Base-by-base conservation (phyloP, 2,329 filamentous ascomycete genomes). In the Ophiosphaerella korrae region DNA sequence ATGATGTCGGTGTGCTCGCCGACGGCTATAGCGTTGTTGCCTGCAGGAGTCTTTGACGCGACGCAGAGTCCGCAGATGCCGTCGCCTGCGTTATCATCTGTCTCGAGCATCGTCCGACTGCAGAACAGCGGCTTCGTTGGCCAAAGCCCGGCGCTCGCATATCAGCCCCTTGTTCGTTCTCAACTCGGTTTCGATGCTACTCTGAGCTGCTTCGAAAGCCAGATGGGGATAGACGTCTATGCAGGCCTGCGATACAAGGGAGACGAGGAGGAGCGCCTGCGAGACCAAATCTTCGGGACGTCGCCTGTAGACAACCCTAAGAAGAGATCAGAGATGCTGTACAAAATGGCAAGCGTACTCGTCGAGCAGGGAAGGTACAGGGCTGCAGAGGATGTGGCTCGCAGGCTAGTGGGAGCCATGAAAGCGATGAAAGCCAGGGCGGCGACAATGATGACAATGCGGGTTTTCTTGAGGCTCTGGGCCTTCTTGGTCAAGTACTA, bases 101-200 rank as follows among this genome's bases (percentile, higher is more conserved):
- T 63, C 21, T 50, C 60, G 14, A 61, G 55, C 47, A 48, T 61
- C 9, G 44, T 60, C 31, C 52, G 42, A 37, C 42, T 38, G 44
- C 45, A 57, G 48, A 31, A 12, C 34, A 63, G 58, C 48, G 36
- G 36, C 34, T 62, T 63, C 31, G 31, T 44, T 24, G 50, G 56
- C 11, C 51, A 61, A 45, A 63, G 58, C 43, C 58, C 57, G 18
- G 52, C 57, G 32, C 49, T 40, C n/a, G 44, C 37, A 26, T 48
- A 50, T 52, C 49, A 23, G 26, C 31, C 42, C 52, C 55, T 56
- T 52, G 51, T 37, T 7, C 47, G 40, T 43, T 8, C 24, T 26
- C 24, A 26, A 26, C 8, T 26, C 24, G 8, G 24, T 8, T 26
- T 8, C 8, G 8, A 26, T 8, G 24, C 8, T 8, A 8, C 24